Evolutionary conservation across 306 rosid genomes (phyloP).

Genomic region (Styphnolobium japonicum): DNA sequence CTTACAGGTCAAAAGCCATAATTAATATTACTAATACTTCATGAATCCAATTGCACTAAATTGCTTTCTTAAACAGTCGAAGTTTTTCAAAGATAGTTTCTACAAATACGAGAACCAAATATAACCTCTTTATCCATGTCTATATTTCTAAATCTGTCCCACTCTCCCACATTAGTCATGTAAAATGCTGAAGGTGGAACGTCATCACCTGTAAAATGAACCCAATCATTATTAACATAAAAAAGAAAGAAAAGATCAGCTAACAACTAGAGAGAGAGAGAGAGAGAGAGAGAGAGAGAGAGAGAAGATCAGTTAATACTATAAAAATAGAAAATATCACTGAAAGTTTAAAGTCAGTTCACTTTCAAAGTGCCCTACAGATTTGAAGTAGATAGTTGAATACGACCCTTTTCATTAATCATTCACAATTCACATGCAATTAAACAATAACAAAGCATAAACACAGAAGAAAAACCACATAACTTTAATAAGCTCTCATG

Average conservation of each 20-base stretch:
- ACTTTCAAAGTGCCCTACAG: constrained; percentile 7
- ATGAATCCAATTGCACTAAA: background rate
- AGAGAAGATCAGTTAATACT: background rate
- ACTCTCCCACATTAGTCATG: constrained; percentile 74
- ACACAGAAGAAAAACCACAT: background rate
- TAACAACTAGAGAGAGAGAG: background rate
- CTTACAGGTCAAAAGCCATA: background rate
- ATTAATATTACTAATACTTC: background rate
- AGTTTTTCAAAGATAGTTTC: background rate
- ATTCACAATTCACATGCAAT: background rate
- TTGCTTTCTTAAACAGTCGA: background rate
- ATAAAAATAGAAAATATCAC: background rate
- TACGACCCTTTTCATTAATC: background rate
- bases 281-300: no score
- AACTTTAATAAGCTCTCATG: no score
- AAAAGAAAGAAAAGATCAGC: background rate
- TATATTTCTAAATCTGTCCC: constrained; percentile 92
- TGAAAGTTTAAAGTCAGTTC: constrained; percentile 8
- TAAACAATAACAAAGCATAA: background rate
- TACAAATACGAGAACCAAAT: background rate
- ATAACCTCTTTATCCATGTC: constrained; percentile 97
- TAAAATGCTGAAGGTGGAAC: constrained; percentile 78
- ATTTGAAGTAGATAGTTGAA: constrained; percentile 11
- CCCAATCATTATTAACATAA: constrained; percentile 17
- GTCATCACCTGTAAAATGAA: constrained; percentile 71